Evolutionary conservation across 2,329 filamentous ascomycete genomes (phyloP).

Genomic region (Pestalotiopsis sp.): DNA sequence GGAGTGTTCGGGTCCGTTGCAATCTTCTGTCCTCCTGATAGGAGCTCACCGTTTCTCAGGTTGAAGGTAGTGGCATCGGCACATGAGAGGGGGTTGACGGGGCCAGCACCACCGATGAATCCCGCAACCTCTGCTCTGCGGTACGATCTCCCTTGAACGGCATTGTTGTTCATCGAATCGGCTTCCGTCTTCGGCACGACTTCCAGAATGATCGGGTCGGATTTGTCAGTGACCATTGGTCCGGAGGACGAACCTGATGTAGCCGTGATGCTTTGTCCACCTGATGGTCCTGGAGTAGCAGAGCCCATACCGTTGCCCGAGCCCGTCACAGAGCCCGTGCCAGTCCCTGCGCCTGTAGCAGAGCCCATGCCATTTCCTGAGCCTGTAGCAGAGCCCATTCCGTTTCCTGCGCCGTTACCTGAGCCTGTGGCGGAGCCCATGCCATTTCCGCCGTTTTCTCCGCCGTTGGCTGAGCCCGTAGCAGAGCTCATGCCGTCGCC

Average conservation of each 20-base stretch:
- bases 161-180: neutral
- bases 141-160: neutral
- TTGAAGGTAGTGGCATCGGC: neutral
- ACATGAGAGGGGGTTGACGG: neutral
- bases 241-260: neutral
- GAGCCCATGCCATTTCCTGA: too few species aligned
- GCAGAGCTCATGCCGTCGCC: neutral
- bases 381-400: neutral
- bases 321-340: neutral
- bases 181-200: neutral
- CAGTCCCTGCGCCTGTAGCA: too few species aligned
- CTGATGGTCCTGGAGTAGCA: neutral
- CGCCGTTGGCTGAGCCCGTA: neutral
- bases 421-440: too few species aligned
- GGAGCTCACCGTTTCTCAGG: neutral
- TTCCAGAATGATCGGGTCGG: neutral
- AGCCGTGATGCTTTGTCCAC: neutral
- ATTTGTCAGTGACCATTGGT: neutral
- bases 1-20: neutral
- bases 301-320: neutral
- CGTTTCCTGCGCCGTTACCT: too few species aligned
- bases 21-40: neutral
- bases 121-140: neutral
- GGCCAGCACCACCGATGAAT: neutral
- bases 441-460: neutral